Base-by-base conservation (phyloP, 345 rosid genomes). In the Salix caprea region DNA sequence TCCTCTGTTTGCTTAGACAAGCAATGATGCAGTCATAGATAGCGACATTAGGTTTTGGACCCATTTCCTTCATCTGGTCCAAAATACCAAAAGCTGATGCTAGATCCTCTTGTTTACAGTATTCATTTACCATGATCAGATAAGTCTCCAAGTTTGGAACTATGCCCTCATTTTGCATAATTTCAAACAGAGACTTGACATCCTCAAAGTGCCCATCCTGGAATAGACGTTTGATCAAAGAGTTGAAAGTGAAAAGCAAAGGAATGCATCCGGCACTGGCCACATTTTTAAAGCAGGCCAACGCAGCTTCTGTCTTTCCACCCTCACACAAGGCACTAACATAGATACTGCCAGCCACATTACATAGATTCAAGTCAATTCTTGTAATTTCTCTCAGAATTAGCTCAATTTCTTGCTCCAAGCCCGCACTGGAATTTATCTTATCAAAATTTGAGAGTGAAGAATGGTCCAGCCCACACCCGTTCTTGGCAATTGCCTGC, bases 31-130 rank as follows among this genome's bases (percentile, higher is more conserved):
- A 70, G 15, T 90, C 82, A 81, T 89, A 91, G 67, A 92, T 88
- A 52, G 92, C 87, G 5, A 92, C 90, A 12, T 74, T 79, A 73
- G 95, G 94, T 81, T 76, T 88, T 70, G 88, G 54, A 69, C 95
- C 93, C 73, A 64, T 73, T 74, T 84, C 86, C 44, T 83, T 85
- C 90, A 92, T 85, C 50, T 82, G 86, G 44, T 84, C 79, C 36
- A 91, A 68, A 66, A 87, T 70, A 79, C 74, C 61, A 66, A 79
- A 80, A 18, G 89, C 94, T 40, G 85, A 81, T 44, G 75, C 83
- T 37, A 76, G 74, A 76, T 91, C 84, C 52, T 82, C 84, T 3
- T 37, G 78, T 80, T 85, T 88, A 81, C 90, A 89, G 46, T 80
- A 82, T 80, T 82, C 93, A 69, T 76, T 77, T 69, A 91, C 81